Conservation (phyloP, 495 filamentous ascomycete genomes). For the Thermothielavioides terrestris region DNA sequence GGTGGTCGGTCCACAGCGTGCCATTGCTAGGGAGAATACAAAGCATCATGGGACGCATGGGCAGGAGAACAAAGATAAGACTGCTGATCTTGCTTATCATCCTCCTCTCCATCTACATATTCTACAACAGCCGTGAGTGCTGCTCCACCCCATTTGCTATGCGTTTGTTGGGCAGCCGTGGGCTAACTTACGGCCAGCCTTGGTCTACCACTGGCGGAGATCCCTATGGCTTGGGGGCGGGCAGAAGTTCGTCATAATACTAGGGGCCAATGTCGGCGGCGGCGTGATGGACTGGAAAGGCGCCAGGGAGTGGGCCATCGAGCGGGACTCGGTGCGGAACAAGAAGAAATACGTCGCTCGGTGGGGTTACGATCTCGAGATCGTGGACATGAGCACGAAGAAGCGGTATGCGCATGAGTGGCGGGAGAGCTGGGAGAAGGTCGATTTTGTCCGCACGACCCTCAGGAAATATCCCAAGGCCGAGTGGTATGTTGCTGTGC, state of each 20-base stretch:
- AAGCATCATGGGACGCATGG: conserved; percentile 31
- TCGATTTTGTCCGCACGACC: conserved; percentile 83
- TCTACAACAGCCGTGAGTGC: conserved; percentile 59
- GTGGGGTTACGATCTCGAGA: conserved; percentile 95
- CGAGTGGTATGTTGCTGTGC: conserved; percentile 65
- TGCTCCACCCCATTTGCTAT: background rate
- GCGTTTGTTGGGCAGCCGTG: background rate
- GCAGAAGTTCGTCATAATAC: conserved; percentile 84
- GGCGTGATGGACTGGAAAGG: conserved; percentile 99
- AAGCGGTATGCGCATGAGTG: conserved; percentile 98
- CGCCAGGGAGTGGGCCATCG: conserved; percentile 93
- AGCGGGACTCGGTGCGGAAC: conserved; percentile 90
- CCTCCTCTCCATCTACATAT: conserved; percentile 55
- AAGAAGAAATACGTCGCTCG: conserved; percentile 77
- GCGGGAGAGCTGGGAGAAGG: conserved; percentile 99
- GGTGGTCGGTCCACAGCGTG: conserved; percentile 29
- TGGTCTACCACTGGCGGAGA: conserved; percentile 43
- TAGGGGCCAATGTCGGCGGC: conserved; percentile 88
- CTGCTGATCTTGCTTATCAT: conserved; percentile 49
- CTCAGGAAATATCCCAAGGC: conserved; percentile 92
- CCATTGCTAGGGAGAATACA: conserved; percentile 33
- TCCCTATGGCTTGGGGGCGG: conserved; percentile 61
- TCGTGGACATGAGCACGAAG: conserved; percentile 97
- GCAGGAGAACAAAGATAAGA: conserved; percentile 48
- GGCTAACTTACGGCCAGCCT: conserved; percentile 22